Conservation (phyloP, 1,284 basidiomycete species). For the Cystobasidiaceae sp. region DNA sequence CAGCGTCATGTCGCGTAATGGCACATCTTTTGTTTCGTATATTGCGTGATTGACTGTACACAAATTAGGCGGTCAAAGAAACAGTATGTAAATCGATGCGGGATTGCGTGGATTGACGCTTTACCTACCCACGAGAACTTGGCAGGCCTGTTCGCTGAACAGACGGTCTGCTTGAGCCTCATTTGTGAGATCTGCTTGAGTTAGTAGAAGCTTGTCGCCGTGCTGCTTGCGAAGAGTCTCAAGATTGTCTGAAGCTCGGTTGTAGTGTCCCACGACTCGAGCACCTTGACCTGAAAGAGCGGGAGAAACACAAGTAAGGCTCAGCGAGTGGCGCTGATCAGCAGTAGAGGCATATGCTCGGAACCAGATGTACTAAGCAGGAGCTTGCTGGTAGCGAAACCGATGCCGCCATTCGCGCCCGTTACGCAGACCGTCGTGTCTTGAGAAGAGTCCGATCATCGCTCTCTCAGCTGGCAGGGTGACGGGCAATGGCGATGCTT, state of each 20-base stretch:
- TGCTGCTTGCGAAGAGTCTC: constrained; percentile 47
- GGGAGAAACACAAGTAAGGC: not conserved
- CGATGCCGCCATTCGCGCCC: constrained; percentile 66
- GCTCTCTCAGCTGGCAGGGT: not conserved
- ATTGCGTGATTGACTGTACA: constrained; percentile 62
- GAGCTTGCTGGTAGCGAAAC: constrained; percentile 55
- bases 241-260: constrained; percentile 54
- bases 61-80: constrained; percentile 45
- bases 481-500: no score
- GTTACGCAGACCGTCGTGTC: constrained; percentile 23
- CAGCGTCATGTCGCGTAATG: constrained; percentile 59
- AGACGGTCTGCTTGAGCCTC: constrained; percentile 56
- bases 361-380: constrained; percentile 52
- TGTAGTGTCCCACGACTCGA: constrained; percentile 66
- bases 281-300: constrained; percentile 58
- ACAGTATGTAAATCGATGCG: constrained; percentile 32
- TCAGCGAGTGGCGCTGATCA: not conserved
- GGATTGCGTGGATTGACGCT: not conserved
- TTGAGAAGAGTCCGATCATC: not conserved
- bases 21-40: constrained; percentile 50
- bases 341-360: not conserved
- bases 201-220: constrained; percentile 46
- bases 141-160: constrained; percentile 35
- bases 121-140: constrained; percentile 14
- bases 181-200: constrained; percentile 58